Conservation (phyloP, 2,329 filamentous ascomycete genomes). For the Sclerotinia minor region DNA sequence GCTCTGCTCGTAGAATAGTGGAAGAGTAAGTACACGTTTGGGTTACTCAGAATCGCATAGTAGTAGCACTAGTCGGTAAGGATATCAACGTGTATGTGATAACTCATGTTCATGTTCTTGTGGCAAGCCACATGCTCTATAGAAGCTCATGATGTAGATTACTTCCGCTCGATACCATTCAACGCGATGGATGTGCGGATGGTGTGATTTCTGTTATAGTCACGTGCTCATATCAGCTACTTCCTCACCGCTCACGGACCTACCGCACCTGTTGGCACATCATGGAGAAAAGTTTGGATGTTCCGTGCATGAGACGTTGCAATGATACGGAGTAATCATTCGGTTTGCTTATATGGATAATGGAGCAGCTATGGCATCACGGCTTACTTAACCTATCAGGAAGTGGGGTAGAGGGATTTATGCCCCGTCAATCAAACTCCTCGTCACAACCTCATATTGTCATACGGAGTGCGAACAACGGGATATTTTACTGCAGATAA, state of each 20-base stretch:
- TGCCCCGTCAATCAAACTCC: not conserved
- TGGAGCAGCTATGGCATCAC: not conserved
- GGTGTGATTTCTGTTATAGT: not conserved
- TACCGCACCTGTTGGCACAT: not conserved
- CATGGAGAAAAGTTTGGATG: not conserved
- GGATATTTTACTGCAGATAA: not conserved
- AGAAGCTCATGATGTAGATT: not conserved
- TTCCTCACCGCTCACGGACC: not conserved
- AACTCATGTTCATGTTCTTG: not conserved
- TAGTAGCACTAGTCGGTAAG: too few relatives aligned
- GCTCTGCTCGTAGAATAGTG: not conserved
- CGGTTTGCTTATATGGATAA: slow-evolving; percentile 2
- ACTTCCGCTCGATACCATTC: not conserved
- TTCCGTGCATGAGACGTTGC: not conserved
- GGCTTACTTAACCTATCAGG: not conserved
- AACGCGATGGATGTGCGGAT: too few relatives aligned
- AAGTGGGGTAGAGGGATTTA: not conserved
- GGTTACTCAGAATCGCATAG: too few relatives aligned
- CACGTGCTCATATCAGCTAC: not conserved
- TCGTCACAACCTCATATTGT: not conserved
- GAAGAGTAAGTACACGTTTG: too few relatives aligned
- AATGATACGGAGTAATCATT: not conserved
- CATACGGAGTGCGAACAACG: not conserved
- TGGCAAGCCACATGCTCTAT: not conserved
- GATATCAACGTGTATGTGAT: too few relatives aligned